Base-by-base conservation (phyloP, 129 eudicot genomes). In the Ambrosia artemisiifolia region DNA sequence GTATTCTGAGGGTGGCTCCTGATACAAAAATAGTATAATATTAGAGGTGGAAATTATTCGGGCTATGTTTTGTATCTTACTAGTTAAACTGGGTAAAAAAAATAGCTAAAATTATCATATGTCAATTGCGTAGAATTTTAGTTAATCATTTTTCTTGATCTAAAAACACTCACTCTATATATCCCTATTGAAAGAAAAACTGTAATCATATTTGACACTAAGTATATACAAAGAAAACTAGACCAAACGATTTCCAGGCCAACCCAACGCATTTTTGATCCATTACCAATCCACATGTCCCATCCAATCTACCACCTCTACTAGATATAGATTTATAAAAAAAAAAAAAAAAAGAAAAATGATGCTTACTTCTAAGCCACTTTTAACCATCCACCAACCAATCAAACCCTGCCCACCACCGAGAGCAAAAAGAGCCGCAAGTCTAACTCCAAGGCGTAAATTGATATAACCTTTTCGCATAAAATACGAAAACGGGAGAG, bases 311-410 rank as follows among this genome's bases (percentile, higher is more conserved):
- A n/a, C n/a, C n/a, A n/a, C n/a, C n/a, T n/a, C n/a, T n/a, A n/a
- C n/a, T n/a, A n/a, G n/a, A n/a, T n/a, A n/a, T n/a, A n/a, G n/a
- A n/a, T n/a, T n/a, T n/a, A n/a, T n/a, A n/a, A n/a, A n/a, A 5
- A 71, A 61, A 44, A 54, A 34, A 56, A 72, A 63, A 70, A 35
- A 12, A 16, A 70, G 70, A 34, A 48, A 53, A 17, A 71, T 19
- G 66, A 53, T 46, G 36, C 75, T 66, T 73, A 90, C 97, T 87
- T 94, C 97, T 70, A 90, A 78, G 69, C 99, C 99, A 86, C 99
- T 94, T 81, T 94, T 94, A 50, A 94, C 99, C 97, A 94, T 90
- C 99, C 99, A 94, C 99, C 99, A 94, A 44, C 97, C 99, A 61
- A 94, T 84, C 68, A 94, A 72, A 43, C 99, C 99, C 56, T 94